Evolutionary conservation across 768 basidiomycete genomes (phyloP), one percentile per base, ranked within the genome.

Genomic region (Bullera alba): DNA sequence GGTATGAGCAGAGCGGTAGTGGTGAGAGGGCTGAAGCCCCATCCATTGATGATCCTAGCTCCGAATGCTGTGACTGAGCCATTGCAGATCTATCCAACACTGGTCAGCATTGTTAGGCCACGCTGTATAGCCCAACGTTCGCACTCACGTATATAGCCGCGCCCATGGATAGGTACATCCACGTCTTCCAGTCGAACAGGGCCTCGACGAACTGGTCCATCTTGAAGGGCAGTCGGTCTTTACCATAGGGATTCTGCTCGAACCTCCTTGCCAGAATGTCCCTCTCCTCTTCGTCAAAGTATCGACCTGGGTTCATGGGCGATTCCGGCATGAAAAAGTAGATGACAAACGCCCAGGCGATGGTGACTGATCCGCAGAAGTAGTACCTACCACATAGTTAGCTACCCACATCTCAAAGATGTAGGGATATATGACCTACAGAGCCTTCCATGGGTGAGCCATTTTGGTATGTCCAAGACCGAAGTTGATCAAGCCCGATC

Each of bases 401-500:
- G 25, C 35, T n/a, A n/a, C n/a, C n/a, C n/a, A n/a, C 38, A 41
- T 27, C 39, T 12, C 14, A 19, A 32, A 17, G 2, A 30, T 29
- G 45, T 14, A 34, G 8, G 2, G 14, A 14, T 21, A 46, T 7
- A 48, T 52, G 22, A 58, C 23, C 41, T 46, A 65, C 63, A 70
- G 60, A 29, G 65, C 61, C 46, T 75, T 72, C 74, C 74, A 75
- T 0, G 61, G 59, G 16, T 59, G 50, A 5, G 57, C 43, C 0
- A 61, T 54, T 2, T 48, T 46, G 1, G 63, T 65, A 25, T 57
- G 47, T 1, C 73, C 74, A 2, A 75, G 53, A 1, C 72, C 74
- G 46, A 67, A 74, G 58, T 74, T 74, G 53, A 76, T 63, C 21
- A 72, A 44, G 14, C 73, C 71, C 0, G 65, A 66, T 51, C 74